Percentiles rank a stretch among this genome's conserved stretches.
phyloP scores from a whole-genome alignment of 441 rosid genomes.

The Jatropha multifida region DNA sequence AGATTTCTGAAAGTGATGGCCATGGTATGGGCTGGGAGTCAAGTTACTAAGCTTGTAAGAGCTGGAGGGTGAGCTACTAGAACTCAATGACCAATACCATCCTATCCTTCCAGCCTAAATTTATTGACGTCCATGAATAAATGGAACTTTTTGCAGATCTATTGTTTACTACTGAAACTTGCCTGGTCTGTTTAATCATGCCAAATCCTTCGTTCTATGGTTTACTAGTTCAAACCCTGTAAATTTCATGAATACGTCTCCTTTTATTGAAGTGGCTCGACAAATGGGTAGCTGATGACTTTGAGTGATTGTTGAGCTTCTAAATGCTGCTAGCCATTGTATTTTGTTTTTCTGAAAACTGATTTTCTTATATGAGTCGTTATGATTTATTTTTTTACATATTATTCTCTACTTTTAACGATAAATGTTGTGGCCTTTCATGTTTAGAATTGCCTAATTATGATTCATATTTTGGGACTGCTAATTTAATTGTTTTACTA shows the following conservation, averaged over 20 bases:
- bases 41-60: conserved; percentile 83
- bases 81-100: conserved; percentile 15
- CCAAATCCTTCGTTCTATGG: neutral
- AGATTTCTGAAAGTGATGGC: conserved; percentile 93
- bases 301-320: neutral
- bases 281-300: conserved; percentile 2
- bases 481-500: neutral
- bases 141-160: neutral
- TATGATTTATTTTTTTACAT: neutral
- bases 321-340: neutral
- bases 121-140: neutral
- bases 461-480: neutral
- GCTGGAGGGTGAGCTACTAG: conserved; percentile 77
- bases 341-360: neutral
- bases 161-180: neutral
- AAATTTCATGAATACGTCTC: neutral
- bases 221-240: neutral
- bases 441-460: neutral
- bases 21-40: conserved; percentile 99
- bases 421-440: neutral
- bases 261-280: neutral
- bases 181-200: neutral
- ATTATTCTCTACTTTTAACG: neutral
- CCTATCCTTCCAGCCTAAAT: neutral
- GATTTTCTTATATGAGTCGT: neutral